A percentile compares a stretch with the other conserved stretches of the same genome.
Conservation (phyloP, 352 stramenopile species). For the Phytophthora sojae region DNA sequence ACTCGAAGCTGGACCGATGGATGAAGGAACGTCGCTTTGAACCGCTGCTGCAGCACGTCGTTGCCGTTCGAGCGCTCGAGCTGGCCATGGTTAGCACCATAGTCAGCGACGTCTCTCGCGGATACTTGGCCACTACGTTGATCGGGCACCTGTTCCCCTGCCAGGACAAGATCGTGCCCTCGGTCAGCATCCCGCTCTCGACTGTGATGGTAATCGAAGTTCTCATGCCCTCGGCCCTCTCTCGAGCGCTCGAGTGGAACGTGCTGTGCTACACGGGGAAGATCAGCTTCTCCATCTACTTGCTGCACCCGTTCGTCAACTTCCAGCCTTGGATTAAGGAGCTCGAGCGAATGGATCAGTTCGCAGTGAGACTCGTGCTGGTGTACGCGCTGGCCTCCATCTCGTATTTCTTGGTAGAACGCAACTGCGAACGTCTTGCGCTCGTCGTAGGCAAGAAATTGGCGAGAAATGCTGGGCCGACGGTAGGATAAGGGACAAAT, state of each 20-base stretch:
- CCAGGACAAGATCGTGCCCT: not conserved
- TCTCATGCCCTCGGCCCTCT: constrained; percentile 23
- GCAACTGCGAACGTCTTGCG: not conserved
- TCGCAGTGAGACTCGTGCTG: constrained; percentile 5
- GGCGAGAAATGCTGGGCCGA: not conserved
- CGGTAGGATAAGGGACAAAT: too few relatives aligned
- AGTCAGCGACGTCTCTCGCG: not conserved
- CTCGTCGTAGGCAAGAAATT: not conserved
- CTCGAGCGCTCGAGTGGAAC: constrained; percentile 42
- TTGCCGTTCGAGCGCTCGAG: not conserved
- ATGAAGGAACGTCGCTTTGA: constrained; percentile 8
- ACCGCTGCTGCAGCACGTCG: not conserved
- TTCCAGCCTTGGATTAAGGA: not conserved
- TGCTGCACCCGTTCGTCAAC: constrained; percentile 45
- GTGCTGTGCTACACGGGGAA: constrained; percentile 43
- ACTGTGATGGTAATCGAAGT: constrained; percentile 6
- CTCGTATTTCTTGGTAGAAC: constrained; percentile 10
- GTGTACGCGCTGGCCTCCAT: constrained; percentile 4
- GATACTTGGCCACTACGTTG: not conserved
- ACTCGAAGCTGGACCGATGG: constrained; percentile 6
- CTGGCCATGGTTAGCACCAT: not conserved
- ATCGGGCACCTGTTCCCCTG: not conserved
- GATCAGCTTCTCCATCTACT: constrained; percentile 51
- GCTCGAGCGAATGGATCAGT: constrained; percentile 10
- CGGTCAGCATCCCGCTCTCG: not conserved